Percentiles rank a stretch among this genome's conserved stretches.
These are phyloP conservation scores for Pyricularia pennisetigena DNA, from an alignment of 2,329 filamentous ascomycete genomes.

Conservation along the genomic window DNA sequence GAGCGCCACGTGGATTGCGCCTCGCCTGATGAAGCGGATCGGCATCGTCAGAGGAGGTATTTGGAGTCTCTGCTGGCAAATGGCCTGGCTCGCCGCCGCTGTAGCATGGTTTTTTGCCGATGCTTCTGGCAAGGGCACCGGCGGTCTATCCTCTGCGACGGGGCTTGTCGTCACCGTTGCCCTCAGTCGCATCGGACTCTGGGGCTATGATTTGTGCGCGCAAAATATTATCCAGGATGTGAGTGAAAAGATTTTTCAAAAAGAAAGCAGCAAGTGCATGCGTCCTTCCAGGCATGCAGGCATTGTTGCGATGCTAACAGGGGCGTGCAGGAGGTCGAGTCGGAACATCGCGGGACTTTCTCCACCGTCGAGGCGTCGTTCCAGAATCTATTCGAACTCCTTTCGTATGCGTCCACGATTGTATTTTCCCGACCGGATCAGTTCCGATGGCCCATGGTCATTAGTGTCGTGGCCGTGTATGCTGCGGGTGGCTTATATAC, in stretches of 20 bases:
- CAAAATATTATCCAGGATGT: slow-evolving; percentile 55
- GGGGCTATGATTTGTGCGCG: slow-evolving; percentile 51
- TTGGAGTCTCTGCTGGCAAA: slow-evolving; percentile 62
- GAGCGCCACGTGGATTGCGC: slow-evolving; percentile 49
- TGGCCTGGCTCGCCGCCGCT: slow-evolving; percentile 39
- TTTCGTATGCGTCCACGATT: slow-evolving; percentile 57
- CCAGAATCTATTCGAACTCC: slow-evolving; percentile 62
- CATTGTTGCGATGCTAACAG: neutral
- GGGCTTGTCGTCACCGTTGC: slow-evolving; percentile 40
- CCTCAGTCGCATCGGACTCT: slow-evolving; percentile 48
- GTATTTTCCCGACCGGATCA: slow-evolving; percentile 51
- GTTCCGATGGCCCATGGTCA: slow-evolving; percentile 52
- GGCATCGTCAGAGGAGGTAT: slow-evolving; percentile 55
- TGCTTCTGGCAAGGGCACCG: slow-evolving; percentile 10
- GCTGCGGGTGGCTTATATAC: slow-evolving; percentile 41
- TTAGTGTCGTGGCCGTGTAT: slow-evolving; percentile 45
- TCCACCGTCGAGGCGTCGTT: slow-evolving; percentile 57
- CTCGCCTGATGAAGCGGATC: slow-evolving; percentile 41
- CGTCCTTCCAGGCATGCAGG: too few species aligned
- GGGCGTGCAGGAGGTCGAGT: slow-evolving; percentile 36
- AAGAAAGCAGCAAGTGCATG: too few species aligned
- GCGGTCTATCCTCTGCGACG: slow-evolving; percentile 27
- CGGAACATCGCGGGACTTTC: slow-evolving; percentile 53
- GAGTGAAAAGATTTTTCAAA: slow-evolving; percentile 11
- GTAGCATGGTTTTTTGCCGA: slow-evolving; percentile 29